Evolutionary conservation across 768 basidiomycete genomes (phyloP), one percentile per base, ranked within the genome.

Genomic region (Bullera alba): DNA sequence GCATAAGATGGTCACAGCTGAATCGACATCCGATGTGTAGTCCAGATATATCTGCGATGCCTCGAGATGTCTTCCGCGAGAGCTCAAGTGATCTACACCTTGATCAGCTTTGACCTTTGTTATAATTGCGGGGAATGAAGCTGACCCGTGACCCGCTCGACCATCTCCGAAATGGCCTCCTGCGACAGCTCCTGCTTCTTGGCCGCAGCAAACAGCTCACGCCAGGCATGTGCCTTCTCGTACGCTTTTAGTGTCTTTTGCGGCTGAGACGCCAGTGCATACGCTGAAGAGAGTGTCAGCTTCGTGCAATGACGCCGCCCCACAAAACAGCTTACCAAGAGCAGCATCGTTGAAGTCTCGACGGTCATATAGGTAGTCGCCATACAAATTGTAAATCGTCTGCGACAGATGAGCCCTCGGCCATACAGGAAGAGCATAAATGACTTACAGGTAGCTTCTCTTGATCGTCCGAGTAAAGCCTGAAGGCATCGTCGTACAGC

Each of bases 181-280:
- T 74, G 73, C 0, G 76, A 51, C 8, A 80, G 60, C 2, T 77
- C 73, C 42, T 79, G 77, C 23, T 76, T 76, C 19, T 79, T 60
- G 2, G 85, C 85, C 23, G 95, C 75, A 22, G 86, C 83, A 70
- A 99, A 96, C 0, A 95, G 76, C 57, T 92, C 89, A 62, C 85
- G 83, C 93, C 93, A 99, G 47, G 85, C 81, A 27, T 89, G 75
- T 0, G 86, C 85, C 49, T 83, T 84, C 71, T 96, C 92, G 61
- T 91, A 82, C 0, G 92, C 83, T 7, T 84, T 77, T 80, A 99
- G 83, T 1, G 92, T 88, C 53, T 88, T 90, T 4, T 76, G 66
- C 1, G 76, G 73, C 46, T 80, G 76, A 3, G 73, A 69, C 6
- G 86, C 87, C 56, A 87, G 80, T 0, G 79, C 70, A 73, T 91